Base-by-base conservation (phyloP, 441 rosid species). In the Viola pubescens region DNA sequence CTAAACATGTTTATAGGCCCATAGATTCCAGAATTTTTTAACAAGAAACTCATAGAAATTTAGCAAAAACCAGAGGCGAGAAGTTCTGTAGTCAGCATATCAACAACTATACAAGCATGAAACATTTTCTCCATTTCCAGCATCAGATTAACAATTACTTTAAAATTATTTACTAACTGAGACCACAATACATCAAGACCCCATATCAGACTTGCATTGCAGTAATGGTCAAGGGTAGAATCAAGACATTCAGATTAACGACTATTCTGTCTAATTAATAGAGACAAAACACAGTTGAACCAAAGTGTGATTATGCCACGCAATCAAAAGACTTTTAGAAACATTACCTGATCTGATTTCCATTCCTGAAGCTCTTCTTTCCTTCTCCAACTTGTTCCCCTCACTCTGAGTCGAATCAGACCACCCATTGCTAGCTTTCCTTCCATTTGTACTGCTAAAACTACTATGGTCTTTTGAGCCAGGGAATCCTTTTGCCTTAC, bases 401-500 rank as follows among this genome's bases (percentile, higher is more conserved):
- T 63, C 60, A 47, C 56, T 37, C 54, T 37, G 58, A 54, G 62
- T 51, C 12, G 61, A 57, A 56, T 70, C 71, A 19, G 64, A 60
- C 54, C 63, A 49, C 48, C 3, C 16, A 65, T 48, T 56, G 5
- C 0, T 37, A 41, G 50, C 61, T 61, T 67, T 44, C 58, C 51
- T 59, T 55, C 37, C 74, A 57, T 68, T 63, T 14, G 8, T 46
- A 50, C 40, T 47, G n/a, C 51, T 54, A 11, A 56, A 51, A 64
- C 38, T 64, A 56, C 56, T 64, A 52, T 54, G 54, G 58, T 67
- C 49, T 52, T 37, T 72, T 8, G 45, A 67, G 61, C 79, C 67
- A 4, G 73, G 39, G 65, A 91, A 89, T 8, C 97, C 97, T 71
- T 75, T 81, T 0, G 70, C 81, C 37, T 57, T 66, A 60, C 75